phyloP scores from a whole-genome alignment of 352 stramenopile genomes.

The Phytophthora boehmeriae region DNA sequence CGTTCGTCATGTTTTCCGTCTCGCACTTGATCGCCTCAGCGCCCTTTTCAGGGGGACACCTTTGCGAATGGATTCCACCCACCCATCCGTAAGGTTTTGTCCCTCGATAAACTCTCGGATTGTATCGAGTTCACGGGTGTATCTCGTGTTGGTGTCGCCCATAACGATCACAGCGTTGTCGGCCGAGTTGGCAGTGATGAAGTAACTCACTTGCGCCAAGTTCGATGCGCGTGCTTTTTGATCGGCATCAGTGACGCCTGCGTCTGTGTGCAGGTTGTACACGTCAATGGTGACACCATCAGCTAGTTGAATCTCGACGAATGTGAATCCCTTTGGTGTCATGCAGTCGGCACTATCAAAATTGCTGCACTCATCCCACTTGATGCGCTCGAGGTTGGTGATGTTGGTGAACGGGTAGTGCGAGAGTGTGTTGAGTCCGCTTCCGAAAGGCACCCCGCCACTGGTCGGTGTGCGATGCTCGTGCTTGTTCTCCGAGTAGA shows the following conservation, averaged over 20 bases:
- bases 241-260: constrained; percentile 34
- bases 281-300: constrained; percentile 47
- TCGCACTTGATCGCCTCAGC: constrained; percentile 39
- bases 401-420: constrained; percentile 41
- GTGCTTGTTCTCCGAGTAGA: constrained; percentile 46
- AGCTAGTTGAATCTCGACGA: constrained; percentile 42
- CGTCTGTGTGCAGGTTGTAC: constrained; percentile 57
- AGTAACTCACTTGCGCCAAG: constrained; percentile 45
- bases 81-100: constrained; percentile 43
- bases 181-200: constrained; percentile 44
- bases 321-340: constrained; percentile 54
- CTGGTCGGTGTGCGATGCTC: constrained; percentile 43
- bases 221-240: constrained; percentile 38
- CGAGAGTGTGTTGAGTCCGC: constrained; percentile 47
- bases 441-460: constrained; percentile 44
- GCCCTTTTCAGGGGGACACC: constrained; percentile 31
- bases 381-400: constrained; percentile 40
- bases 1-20: constrained; percentile 31
- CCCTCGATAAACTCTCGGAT: constrained; percentile 30
- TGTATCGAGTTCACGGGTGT: constrained; percentile 46
- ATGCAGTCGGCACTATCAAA: constrained; percentile 49
- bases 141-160: constrained; percentile 54
- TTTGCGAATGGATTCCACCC: constrained; percentile 38
- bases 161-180: constrained; percentile 49
- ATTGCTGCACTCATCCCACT: constrained; percentile 48